Conservation (phyloP, 805 yeast species). For the Hanseniaspora occidentalis region DNA sequence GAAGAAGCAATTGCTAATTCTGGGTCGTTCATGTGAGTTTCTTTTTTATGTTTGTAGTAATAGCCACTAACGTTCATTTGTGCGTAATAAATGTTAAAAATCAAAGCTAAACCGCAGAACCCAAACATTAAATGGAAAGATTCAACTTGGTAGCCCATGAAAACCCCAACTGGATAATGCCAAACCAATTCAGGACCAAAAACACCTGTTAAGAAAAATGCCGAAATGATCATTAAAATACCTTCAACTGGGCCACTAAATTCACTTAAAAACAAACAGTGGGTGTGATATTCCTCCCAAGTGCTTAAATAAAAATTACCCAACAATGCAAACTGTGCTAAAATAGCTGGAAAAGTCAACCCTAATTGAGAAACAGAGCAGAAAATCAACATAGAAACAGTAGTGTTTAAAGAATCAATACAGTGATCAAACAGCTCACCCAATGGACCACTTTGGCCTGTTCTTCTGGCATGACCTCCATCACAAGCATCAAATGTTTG, state of each 20-base stretch:
- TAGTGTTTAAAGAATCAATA: slow-evolving; percentile 61
- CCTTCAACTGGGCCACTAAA: slow-evolving; percentile 97
- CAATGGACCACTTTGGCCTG: slow-evolving; percentile 89
- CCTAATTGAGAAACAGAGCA: slow-evolving; percentile 72
- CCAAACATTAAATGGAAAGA: slow-evolving; percentile 39
- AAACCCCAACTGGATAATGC: slow-evolving; percentile 29
- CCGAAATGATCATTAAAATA: slow-evolving; percentile 44
- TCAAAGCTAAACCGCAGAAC: slow-evolving; percentile 42
- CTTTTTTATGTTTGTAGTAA: slow-evolving; percentile 27
- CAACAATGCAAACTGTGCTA: slow-evolving; percentile 61
- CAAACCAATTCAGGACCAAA: slow-evolving; percentile 56
- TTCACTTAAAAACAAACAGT: slow-evolving; percentile 59
- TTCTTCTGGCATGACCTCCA: slow-evolving; percentile 89
- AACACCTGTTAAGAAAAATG: slow-evolving; percentile 52
- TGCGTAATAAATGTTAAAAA: slow-evolving; percentile 58
- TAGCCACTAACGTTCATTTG: slow-evolving; percentile 43
- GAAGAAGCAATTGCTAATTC: slow-evolving; percentile 21
- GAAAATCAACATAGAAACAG: slow-evolving; percentile 63
- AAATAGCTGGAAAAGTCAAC: slow-evolving; percentile 42
- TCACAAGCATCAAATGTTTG: slow-evolving; percentile 96
- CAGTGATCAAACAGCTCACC: slow-evolving; percentile 95
- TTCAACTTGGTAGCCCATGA: slow-evolving; percentile 27
- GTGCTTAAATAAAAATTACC: slow-evolving; percentile 81
- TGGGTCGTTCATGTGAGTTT: slow-evolving; percentile 12
- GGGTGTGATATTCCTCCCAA: slow-evolving; percentile 94